phyloP scores from a whole-genome alignment of 257 asterid genomes.

The Gynochthodes officinalis region DNA sequence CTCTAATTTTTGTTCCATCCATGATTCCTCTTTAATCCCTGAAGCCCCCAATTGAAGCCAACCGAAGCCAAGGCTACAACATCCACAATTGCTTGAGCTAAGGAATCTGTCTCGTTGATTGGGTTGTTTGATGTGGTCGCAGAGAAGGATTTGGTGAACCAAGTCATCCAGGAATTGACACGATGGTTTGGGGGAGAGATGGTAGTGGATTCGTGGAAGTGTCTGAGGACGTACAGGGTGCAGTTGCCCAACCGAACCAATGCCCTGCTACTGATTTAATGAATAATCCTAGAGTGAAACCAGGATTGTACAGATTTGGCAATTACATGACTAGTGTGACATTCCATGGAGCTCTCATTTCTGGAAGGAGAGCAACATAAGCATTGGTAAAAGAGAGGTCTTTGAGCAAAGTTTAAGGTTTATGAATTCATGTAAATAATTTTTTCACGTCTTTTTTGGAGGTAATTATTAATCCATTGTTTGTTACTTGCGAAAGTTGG shows the following conservation, averaged over 20 bases:
- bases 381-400: slow-evolving; percentile 68
- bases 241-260: slow-evolving; percentile 87
- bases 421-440: neutral
- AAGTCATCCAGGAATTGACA: slow-evolving; percentile 56
- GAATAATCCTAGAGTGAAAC: slow-evolving; percentile 54
- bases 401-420: slow-evolving; percentile 30
- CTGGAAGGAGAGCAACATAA: slow-evolving; percentile 87
- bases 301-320: slow-evolving; percentile 80
- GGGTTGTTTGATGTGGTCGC: slow-evolving; percentile 49
- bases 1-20: too few relatives aligned
- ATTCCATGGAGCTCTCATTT: slow-evolving; percentile 86
- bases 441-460: slow-evolving; percentile 5
- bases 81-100: too few relatives aligned
- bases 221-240: slow-evolving; percentile 65
- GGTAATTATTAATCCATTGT: neutral
- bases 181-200: slow-evolving; percentile 74
- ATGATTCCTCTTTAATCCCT: too few relatives aligned
- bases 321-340: slow-evolving; percentile 86
- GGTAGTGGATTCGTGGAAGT: slow-evolving; percentile 59
- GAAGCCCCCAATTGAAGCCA: too few relatives aligned
- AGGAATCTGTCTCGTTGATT: slow-evolving; percentile 68
- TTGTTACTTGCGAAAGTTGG: neutral
- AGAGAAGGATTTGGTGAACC: slow-evolving; percentile 59
- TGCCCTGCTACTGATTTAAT: slow-evolving; percentile 74
- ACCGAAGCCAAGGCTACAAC: too few relatives aligned